Percentiles rank a stretch among this genome's conserved stretches.
Conservation (phyloP, 1,284 basidiomycete genomes). For the Marasmius tenuissimus region DNA sequence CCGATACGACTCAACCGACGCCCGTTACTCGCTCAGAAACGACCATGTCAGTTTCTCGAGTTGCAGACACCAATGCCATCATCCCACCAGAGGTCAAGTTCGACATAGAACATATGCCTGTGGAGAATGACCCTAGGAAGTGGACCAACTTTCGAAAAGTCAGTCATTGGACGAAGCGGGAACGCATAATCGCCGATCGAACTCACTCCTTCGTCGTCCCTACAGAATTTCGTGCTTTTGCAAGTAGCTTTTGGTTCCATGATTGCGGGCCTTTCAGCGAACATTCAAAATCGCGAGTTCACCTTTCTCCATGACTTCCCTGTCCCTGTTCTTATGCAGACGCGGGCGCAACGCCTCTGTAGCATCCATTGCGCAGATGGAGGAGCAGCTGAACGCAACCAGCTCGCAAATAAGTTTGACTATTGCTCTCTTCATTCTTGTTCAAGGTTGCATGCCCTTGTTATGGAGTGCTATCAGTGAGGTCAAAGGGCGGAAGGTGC, state of each 20-base stretch:
- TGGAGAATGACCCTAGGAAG: constrained; percentile 74
- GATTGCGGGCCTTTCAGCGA: constrained; percentile 67
- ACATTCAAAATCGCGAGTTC: constrained; percentile 66
- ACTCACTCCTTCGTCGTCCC: not conserved
- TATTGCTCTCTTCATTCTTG: constrained; percentile 75
- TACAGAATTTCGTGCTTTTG: constrained; percentile 52
- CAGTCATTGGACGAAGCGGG: constrained; percentile 3
- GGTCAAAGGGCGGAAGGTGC: constrained; percentile 77
- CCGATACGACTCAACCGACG: not conserved
- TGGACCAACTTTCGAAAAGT: constrained; percentile 76
- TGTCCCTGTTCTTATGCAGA: constrained; percentile 25
- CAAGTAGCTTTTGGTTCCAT: constrained; percentile 63
- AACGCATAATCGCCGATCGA: not conserved
- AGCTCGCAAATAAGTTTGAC: constrained; percentile 71
- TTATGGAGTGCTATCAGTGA: constrained; percentile 77
- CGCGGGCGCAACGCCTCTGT: constrained; percentile 1
- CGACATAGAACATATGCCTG: constrained; percentile 48
- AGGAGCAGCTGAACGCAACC: constrained; percentile 63
- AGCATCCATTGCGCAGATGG: constrained; percentile 71
- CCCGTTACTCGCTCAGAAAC: not conserved
- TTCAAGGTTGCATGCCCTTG: constrained; percentile 72
- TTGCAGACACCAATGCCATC: not conserved
- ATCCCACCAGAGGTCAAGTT: constrained; percentile 6
- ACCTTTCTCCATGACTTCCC: not conserved
- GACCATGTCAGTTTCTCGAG: not conserved